phyloP scores from a whole-genome alignment of 2,329 filamentous ascomycete species.

The Phaeosphaeria sp. region DNA sequence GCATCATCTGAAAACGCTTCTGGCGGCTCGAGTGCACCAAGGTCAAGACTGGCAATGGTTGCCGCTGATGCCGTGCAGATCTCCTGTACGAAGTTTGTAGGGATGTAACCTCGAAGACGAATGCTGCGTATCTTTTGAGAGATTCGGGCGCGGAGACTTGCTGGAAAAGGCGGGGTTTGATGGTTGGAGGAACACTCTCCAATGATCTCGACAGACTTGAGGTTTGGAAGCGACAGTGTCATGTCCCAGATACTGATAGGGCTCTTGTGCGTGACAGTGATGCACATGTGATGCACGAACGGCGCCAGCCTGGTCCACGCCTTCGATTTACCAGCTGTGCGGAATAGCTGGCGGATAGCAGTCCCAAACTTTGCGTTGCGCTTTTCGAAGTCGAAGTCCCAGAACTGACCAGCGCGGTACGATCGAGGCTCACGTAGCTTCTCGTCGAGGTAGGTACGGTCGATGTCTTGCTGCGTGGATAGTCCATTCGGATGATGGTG shows the following conservation, averaged over 20 bases:
- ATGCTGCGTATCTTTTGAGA: not conserved
- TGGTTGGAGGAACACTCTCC: not conserved
- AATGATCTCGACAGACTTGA: not conserved
- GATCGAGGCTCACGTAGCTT: slow-evolving; percentile 1
- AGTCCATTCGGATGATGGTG: slow-evolving; percentile 2
- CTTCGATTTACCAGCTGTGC: not conserved
- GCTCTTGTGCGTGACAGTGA: not conserved
- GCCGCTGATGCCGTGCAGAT: not conserved
- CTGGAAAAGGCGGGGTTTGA: not conserved
- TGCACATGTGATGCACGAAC: not conserved
- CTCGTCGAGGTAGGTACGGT: not conserved
- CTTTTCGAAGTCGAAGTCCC: slow-evolving; percentile 1
- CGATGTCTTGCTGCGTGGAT: not conserved
- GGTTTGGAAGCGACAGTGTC: not conserved
- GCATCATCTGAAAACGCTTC: not conserved
- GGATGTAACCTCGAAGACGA: not conserved
- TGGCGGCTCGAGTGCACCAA: not conserved
- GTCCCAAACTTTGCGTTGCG: slow-evolving; percentile 3
- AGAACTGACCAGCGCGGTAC: not conserved
- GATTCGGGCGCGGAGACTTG: not conserved
- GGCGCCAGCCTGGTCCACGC: not conserved
- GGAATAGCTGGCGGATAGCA: not conserved
- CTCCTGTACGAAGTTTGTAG: not conserved
- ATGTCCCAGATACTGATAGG: not conserved
- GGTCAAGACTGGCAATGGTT: not conserved